Conservation (phyloP, 768 basidiomycete genomes). For the Tulasnella sp. region DNA sequence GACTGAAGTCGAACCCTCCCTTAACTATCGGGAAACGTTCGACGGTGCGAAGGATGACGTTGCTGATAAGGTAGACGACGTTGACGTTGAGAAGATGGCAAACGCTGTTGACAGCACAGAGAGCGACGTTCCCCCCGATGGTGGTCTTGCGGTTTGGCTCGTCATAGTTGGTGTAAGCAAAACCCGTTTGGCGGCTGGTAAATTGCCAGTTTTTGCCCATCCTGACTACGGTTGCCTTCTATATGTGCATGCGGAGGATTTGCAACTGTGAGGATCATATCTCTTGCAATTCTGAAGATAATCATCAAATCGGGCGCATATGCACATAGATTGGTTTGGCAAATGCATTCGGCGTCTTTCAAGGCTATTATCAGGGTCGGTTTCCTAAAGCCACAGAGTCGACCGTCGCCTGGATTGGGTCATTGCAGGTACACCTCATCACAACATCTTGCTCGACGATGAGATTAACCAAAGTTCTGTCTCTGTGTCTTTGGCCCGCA, state of each 20-base stretch:
- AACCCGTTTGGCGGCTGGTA: background rate
- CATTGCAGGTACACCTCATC: slow-evolving; percentile 12
- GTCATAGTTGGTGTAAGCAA: slow-evolving; percentile 21
- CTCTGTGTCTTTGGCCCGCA: background rate
- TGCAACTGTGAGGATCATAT: background rate
- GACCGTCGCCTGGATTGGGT: slow-evolving; percentile 32
- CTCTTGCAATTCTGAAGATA: background rate
- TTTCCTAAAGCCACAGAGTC: slow-evolving; percentile 17
- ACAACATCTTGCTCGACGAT: background rate
- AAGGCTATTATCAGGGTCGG: slow-evolving; percentile 12
- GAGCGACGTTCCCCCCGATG: slow-evolving; percentile 6
- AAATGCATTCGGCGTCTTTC: slow-evolving; percentile 28
- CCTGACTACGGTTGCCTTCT: background rate
- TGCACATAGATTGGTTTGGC: background rate
- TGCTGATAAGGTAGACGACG: too few species aligned
- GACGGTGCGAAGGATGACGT: too few species aligned
- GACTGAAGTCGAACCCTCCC: too few species aligned
- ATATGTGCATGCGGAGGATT: slow-evolving; percentile 18
- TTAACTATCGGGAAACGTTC: too few species aligned
- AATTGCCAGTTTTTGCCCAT: too few species aligned
- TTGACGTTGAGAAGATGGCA: too few species aligned
- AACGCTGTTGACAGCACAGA: background rate
- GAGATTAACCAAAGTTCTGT: background rate
- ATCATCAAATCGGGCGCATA: background rate
- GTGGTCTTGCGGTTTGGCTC: slow-evolving; percentile 26